These are phyloP conservation scores for Panicum hallii DNA, from an alignment of 202 grass and related monocot genomes.

Conservation along the genomic window DNA sequence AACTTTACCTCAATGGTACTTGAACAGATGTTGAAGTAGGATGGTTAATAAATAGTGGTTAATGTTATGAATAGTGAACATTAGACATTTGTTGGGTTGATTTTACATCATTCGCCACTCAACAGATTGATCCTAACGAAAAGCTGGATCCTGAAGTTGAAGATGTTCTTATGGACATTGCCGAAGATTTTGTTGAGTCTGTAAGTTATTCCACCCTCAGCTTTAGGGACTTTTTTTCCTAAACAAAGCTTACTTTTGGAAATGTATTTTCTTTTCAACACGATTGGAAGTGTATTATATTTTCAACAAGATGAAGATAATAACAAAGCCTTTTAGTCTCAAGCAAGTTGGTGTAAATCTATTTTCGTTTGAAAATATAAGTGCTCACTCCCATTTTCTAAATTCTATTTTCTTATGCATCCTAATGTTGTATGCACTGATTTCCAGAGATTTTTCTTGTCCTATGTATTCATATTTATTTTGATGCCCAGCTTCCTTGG, in stretches of 20 bases:
- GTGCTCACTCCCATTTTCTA: background rate
- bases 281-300: background rate
- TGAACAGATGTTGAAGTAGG: slow-evolving; percentile 23
- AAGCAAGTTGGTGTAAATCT: background rate
- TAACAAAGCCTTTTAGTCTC: background rate
- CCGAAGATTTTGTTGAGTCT: slow-evolving; percentile 98
- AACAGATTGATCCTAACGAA: slow-evolving; percentile 89
- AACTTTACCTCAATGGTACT: too few species aligned
- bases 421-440: background rate
- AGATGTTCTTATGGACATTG: slow-evolving; percentile 95
- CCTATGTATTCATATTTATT: slow-evolving; percentile 6
- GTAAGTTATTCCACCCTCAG: slow-evolving; percentile 50
- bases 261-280: background rate
- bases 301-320: background rate
- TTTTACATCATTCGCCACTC: slow-evolving; percentile 18
- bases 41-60: slow-evolving; percentile 21
- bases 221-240: slow-evolving; percentile 21
- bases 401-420: background rate
- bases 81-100: background rate
- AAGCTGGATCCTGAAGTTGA: slow-evolving; percentile 89
- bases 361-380: background rate
- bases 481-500: background rate
- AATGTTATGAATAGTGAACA: background rate
- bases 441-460: background rate
- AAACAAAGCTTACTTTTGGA: background rate